Conservation (phyloP, 176 grass and related monocot species). For the Triticum timopheevii region DNA sequence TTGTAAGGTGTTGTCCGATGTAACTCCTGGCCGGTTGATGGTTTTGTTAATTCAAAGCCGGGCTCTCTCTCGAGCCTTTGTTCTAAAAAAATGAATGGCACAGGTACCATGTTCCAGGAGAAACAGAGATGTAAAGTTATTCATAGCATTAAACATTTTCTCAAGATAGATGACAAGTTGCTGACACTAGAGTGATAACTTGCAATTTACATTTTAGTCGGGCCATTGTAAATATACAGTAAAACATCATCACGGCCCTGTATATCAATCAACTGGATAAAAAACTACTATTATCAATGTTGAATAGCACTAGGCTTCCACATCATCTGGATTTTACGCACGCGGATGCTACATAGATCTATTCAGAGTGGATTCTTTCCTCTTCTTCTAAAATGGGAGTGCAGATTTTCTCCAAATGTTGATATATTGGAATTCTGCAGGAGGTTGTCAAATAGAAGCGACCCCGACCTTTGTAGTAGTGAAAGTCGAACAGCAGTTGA, state of each 20-base stretch:
- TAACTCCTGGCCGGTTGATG: too few relatives aligned
- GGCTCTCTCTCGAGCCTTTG: too few relatives aligned
- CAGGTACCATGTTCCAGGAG: slow-evolving; percentile 90
- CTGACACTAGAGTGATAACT: background rate
- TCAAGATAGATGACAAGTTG: background rate
- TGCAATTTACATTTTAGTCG: background rate
- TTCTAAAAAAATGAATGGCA: slow-evolving; percentile 49
- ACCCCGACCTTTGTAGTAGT: too few relatives aligned
- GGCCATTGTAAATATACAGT: background rate
- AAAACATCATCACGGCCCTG: background rate
- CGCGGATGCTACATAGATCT: background rate
- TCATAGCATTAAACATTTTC: background rate
- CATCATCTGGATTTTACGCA: background rate
- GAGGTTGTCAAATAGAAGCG: slow-evolving; percentile 32
- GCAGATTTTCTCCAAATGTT: too few relatives aligned
- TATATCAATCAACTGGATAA: background rate
- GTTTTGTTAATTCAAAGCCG: too few relatives aligned
- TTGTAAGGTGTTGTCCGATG: too few relatives aligned
- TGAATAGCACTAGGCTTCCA: background rate
- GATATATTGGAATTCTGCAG: slow-evolving; percentile 22
- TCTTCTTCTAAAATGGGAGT: background rate
- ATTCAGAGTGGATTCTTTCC: too few relatives aligned
- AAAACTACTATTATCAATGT: background rate
- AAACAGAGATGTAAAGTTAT: slow-evolving; percentile 11
- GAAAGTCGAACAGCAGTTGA: too few relatives aligned